Percentiles rank a stretch among this genome's conserved stretches.
phyloP scores from a whole-genome alignment of 164 flowering plant genomes.

The Warburgia ugandensis region DNA sequence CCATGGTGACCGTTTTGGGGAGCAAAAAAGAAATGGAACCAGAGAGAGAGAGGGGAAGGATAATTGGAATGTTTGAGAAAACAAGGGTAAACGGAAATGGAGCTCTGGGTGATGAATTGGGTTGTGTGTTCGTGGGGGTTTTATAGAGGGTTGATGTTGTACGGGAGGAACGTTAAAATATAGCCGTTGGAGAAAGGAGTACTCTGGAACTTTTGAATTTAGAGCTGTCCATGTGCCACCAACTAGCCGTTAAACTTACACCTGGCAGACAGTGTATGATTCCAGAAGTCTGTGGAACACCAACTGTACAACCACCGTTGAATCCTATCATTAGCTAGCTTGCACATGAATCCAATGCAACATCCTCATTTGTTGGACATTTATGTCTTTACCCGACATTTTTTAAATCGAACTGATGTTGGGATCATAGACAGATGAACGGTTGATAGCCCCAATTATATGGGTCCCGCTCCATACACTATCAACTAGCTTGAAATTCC shows the following conservation, averaged over 20 bases:
- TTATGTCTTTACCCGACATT: too few species aligned
- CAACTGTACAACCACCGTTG: too few species aligned
- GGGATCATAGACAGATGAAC: too few species aligned
- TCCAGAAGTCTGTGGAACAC: too few species aligned
- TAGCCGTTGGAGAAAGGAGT: constrained; percentile 2
- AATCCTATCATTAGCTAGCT: too few species aligned
- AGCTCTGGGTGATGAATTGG: neutral
- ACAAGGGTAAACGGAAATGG: neutral
- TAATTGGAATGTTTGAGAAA: neutral
- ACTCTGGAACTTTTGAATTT: neutral
- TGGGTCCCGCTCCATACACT: too few species aligned
- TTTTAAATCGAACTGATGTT: too few species aligned
- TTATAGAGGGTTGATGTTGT: neutral
- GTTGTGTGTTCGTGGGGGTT: neutral
- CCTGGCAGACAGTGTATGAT: neutral
- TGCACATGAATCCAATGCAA: too few species aligned
- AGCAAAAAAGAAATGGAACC: neutral
- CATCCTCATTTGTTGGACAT: too few species aligned
- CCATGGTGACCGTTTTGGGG: too few species aligned
- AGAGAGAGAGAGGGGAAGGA: neutral
- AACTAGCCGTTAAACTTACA: neutral
- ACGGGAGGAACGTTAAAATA: neutral
- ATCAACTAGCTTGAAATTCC: too few species aligned
- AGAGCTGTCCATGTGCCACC: neutral
- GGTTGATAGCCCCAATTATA: too few species aligned